Evolutionary conservation across 352 stramenopile species (phyloP).

Genomic region (Phytophthora tubulina): DNA sequence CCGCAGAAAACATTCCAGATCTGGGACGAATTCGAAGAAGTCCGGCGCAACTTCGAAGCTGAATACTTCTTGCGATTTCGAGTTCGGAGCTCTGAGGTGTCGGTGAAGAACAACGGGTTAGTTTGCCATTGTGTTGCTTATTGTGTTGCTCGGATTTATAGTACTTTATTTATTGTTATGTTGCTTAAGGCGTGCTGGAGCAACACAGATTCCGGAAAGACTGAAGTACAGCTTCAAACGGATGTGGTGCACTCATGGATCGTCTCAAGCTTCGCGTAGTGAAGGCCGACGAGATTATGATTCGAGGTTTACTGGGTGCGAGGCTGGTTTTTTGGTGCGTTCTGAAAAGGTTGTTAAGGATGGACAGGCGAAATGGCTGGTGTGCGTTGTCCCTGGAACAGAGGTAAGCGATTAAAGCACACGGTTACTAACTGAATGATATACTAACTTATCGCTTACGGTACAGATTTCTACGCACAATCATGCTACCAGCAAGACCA

Average conservation of each 20-base stretch:
- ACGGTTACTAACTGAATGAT: not conserved
- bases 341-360: not conserved
- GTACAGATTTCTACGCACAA: not conserved
- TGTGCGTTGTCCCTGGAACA: not conserved
- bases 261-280: not conserved
- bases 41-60: not conserved
- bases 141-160: not conserved
- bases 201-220: not conserved
- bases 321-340: not conserved
- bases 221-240: not conserved
- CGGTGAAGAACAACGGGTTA: not conserved
- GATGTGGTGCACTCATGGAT: constrained; percentile 6
- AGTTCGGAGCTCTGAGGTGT: not conserved
- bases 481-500: not conserved
- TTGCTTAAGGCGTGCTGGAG: constrained; percentile 1
- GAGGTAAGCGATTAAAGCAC: not conserved
- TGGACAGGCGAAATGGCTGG: not conserved
- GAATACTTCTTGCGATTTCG: constrained; percentile 5
- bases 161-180: not conserved
- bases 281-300: constrained; percentile 1
- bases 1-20: constrained; percentile 6
- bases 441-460: not conserved
- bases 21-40: not conserved
- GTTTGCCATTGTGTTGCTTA: not conserved
- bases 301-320: constrained; percentile 2